A percentile compares a stretch with the other conserved stretches of the same genome.
Conservation (phyloP, 345 rosid genomes). For the Geranium rotundifolium region DNA sequence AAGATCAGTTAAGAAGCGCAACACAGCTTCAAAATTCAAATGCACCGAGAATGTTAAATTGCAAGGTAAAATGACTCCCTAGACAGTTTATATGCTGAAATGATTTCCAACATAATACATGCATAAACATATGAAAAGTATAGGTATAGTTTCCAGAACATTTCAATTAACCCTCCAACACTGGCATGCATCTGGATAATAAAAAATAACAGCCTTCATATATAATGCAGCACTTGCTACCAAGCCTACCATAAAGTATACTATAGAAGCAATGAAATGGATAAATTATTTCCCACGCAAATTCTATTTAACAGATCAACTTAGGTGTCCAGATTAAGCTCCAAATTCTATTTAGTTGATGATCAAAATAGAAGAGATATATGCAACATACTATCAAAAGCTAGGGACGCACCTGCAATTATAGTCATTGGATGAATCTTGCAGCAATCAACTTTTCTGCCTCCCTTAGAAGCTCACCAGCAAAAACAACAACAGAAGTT, state of each 20-base stretch:
- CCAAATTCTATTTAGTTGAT: not conserved
- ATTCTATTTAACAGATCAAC: not conserved
- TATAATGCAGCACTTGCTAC: not conserved
- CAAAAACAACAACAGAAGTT: conserved; percentile 96
- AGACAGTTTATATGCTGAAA: not conserved
- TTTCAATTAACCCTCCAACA: too few species aligned
- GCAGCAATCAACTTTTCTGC: conserved; percentile 86
- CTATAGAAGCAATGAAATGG: not conserved
- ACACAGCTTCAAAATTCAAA: not conserved
- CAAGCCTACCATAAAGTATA: not conserved
- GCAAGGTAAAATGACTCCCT: not conserved
- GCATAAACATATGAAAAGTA: not conserved
- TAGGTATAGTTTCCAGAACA: too few species aligned
- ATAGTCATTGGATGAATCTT: conserved; percentile 97
- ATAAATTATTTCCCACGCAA: not conserved
- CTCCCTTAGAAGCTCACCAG: conserved; percentile 90
- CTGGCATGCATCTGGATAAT: too few species aligned
- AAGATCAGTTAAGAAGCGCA: not conserved
- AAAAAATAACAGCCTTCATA: too few species aligned
- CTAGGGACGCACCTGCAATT: conserved; percentile 45
- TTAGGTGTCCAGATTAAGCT: not conserved
- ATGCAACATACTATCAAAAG: conserved; percentile 3
- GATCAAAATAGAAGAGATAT: not conserved
- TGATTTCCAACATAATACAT: not conserved
- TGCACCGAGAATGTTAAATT: not conserved